Evolutionary conservation across 2,329 filamentous ascomycete species (phyloP), one percentile per base, ranked within the genome.

Genomic region (Thelonectria olida): DNA sequence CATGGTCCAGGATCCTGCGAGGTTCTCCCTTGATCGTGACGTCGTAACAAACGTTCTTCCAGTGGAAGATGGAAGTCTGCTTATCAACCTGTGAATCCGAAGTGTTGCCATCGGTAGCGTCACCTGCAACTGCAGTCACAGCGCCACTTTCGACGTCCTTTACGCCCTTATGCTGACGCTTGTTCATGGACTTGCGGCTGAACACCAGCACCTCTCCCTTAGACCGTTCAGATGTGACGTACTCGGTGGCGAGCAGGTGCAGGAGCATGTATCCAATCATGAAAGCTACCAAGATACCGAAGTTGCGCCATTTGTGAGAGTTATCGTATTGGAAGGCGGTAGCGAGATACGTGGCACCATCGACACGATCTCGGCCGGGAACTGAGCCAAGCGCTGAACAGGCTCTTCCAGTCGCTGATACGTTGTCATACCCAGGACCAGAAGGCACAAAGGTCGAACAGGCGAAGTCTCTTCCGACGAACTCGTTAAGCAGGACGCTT

Each of bases 41-140:
- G 60, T 92, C 89, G 68, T 92, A 92, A 75, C 87, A 90, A 4
- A 92, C 86, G 66, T 90, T 81, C 58, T 85, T 81, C 90, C 90
- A 92, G 65, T 89, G 87, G 76, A 92, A 91, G 49, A 91, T 60
- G 0, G 71, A 72, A 0, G 62, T 66, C 56, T 70, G 67, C 15
- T 51, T 57, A 5, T 61, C 61, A 2, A 65, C n/a, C n/a, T n/a
- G n/a, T n/a, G n/a, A n/a, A n/a, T n/a, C n/a, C n/a, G n/a, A n/a
- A n/a, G n/a, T n/a, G n/a, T n/a, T n/a, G n/a, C n/a, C 56, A 9
- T 56, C 49, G 1, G 50, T 41, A 3, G 48, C 41, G 2, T 39
- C 23, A 7, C 54, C 9, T 3, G 20, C 3, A 7, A 42, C 44
- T 17, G 54, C 42, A 7, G 13, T 63, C 60, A 7, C 60, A 28